phyloP scores from a whole-genome alignment of 2,329 filamentous ascomycete genomes.

The Trichoderma asperellum region DNA sequence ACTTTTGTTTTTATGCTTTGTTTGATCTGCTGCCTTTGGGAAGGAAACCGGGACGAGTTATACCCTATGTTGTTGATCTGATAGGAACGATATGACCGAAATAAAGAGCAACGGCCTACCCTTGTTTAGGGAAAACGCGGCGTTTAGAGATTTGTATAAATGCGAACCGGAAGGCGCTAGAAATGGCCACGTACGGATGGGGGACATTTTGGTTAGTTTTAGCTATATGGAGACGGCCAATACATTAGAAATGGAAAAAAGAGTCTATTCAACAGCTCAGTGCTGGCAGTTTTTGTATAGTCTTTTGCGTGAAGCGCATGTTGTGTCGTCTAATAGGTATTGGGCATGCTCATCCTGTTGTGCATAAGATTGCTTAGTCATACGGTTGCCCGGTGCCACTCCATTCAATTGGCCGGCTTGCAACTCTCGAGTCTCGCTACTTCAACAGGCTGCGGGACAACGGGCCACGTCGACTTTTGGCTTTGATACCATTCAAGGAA shows the following conservation, averaged over 20 bases:
- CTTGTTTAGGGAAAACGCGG: slow-evolving; percentile 5
- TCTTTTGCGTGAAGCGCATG: neutral
- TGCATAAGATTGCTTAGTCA: neutral
- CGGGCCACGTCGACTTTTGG: neutral
- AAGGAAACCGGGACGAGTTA: slow-evolving; percentile 27
- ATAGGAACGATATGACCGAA: slow-evolving; percentile 26
- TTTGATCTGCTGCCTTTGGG: slow-evolving; percentile 6
- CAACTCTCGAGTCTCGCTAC: neutral
- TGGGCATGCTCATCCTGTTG: neutral
- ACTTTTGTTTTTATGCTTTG: neutral
- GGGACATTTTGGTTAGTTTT: neutral
- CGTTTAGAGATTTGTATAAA: slow-evolving; percentile 25
- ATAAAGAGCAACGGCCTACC: slow-evolving; percentile 21
- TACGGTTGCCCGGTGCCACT: neutral
- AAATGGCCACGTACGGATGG: neutral
- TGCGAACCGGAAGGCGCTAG: slow-evolving; percentile 8
- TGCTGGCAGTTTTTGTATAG: neutral
- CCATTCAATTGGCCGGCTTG: neutral
- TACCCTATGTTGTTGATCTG: slow-evolving; percentile 29
- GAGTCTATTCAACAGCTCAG: neutral
- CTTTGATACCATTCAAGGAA: neutral
- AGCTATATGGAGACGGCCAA: neutral
- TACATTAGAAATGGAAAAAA: neutral
- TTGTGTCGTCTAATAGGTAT: neutral
- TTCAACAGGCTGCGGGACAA: neutral